Percentiles rank a stretch among this genome's conserved stretches.
phyloP scores from a whole-genome alignment of 192 early-diverging fungal species.

The Coemansia sp. region DNA sequence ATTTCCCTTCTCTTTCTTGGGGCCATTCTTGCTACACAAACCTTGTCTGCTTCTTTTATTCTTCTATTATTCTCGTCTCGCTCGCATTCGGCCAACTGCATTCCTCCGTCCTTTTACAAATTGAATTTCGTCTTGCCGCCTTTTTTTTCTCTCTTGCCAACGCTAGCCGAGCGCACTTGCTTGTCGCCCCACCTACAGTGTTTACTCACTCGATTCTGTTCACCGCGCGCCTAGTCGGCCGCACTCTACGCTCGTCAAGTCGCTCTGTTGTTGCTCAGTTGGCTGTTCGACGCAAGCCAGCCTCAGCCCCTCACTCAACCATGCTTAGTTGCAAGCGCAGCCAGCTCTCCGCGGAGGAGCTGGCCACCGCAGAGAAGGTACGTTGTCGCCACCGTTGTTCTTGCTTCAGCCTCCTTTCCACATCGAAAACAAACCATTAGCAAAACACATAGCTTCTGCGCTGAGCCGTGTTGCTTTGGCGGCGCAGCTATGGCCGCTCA shows the following conservation, averaged over 20 bases:
- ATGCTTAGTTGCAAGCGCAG: constrained; percentile 52
- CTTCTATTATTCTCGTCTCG: background rate
- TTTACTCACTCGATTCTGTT: background rate
- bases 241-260: background rate
- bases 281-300: constrained; percentile 4
- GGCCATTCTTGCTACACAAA: background rate
- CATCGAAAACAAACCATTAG: too few species aligned
- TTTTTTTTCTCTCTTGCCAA: background rate
- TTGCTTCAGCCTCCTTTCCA: background rate
- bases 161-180: background rate
- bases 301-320: constrained; percentile 3
- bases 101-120: constrained; percentile 7
- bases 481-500: background rate
- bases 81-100: background rate
- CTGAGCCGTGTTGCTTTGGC: background rate
- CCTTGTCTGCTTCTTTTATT: constrained; percentile 16
- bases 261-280: background rate
- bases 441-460: too few species aligned
- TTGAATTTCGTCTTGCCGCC: background rate
- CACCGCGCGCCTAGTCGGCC: constrained; percentile 7
- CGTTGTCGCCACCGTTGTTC: background rate
- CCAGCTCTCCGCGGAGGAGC: constrained; percentile 59
- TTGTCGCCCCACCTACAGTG: background rate
- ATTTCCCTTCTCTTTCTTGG: constrained; percentile 11
- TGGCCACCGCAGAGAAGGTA: constrained; percentile 63